Evolutionary conservation across 345 rosid species (phyloP).

Genomic region (Corchorus capsularis): DNA sequence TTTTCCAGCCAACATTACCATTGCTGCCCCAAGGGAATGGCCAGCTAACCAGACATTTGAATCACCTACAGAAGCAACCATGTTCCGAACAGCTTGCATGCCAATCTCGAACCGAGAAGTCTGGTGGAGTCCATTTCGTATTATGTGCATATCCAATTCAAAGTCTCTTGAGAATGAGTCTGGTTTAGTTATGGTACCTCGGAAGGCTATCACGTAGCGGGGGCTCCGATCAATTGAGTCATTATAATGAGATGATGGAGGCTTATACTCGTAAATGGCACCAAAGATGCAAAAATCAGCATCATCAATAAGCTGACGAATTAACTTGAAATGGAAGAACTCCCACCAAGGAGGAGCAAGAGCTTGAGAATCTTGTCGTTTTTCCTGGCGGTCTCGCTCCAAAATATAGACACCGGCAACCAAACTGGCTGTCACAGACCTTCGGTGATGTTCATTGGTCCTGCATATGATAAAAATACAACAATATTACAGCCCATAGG

Average conservation of each 20-base stretch:
- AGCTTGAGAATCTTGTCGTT: constrained; percentile 60
- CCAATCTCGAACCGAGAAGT: constrained; percentile 81
- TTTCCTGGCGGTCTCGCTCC: constrained; percentile 87
- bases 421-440: constrained; percentile 77
- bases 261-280: constrained; percentile 69
- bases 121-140: constrained; percentile 64
- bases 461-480: constrained; percentile 32
- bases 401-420: constrained; percentile 78
- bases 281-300: constrained; percentile 79
- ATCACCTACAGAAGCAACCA: constrained; percentile 63
- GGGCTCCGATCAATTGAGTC: constrained; percentile 47
- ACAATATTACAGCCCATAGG: not conserved
- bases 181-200: constrained; percentile 76
- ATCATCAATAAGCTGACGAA: constrained; percentile 64
- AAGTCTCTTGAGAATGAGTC: constrained; percentile 71
- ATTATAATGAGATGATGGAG: constrained; percentile 33
- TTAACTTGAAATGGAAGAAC: constrained; percentile 64
- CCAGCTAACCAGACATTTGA: constrained; percentile 90
- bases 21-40: constrained; percentile 88
- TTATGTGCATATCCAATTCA: constrained; percentile 58
- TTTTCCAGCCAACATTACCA: constrained; percentile 80
- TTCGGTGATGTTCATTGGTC: constrained; percentile 63
- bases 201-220: constrained; percentile 67
- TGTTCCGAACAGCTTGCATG: constrained; percentile 67
- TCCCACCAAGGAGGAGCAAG: constrained; percentile 87